Conservation (phyloP, 305 asterid genomes). For the Fraxinus albicans region DNA sequence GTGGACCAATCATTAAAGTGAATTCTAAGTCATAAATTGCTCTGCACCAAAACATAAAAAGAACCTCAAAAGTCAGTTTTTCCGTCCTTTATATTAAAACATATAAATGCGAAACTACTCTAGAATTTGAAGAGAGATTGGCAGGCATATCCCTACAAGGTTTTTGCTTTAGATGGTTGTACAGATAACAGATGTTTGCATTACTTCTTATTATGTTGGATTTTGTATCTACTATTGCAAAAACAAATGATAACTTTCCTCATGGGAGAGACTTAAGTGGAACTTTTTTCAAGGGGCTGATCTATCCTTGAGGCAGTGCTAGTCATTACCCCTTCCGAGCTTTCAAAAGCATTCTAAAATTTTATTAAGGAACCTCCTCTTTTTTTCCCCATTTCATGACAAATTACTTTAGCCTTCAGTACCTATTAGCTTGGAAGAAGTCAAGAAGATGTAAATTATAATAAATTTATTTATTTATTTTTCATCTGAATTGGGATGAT, state of each 20-base stretch:
- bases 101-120: background rate
- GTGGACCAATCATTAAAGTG: slow-evolving; percentile 5
- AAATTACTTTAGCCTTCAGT: slow-evolving; percentile 6
- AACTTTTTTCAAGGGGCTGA: slow-evolving; percentile 4
- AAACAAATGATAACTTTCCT: background rate
- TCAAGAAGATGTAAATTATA: background rate
- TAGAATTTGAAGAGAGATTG: slow-evolving; percentile 1
- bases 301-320: slow-evolving; percentile 5
- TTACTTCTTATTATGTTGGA: background rate
- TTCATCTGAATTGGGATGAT: background rate
- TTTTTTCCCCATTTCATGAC: background rate
- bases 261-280: background rate
- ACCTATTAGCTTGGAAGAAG: background rate
- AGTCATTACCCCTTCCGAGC: background rate
- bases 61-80: background rate
- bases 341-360: background rate
- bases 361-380: background rate
- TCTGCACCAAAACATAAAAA: background rate
- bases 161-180: background rate
- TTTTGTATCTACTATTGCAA: background rate
- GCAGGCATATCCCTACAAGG: background rate
- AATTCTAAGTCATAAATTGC: background rate
- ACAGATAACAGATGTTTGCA: background rate
- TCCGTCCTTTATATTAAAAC: background rate
- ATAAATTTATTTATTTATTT: background rate